Evolutionary conservation across 257 asterid species (phyloP).

Genomic region (Penstemon barbatus): DNA sequence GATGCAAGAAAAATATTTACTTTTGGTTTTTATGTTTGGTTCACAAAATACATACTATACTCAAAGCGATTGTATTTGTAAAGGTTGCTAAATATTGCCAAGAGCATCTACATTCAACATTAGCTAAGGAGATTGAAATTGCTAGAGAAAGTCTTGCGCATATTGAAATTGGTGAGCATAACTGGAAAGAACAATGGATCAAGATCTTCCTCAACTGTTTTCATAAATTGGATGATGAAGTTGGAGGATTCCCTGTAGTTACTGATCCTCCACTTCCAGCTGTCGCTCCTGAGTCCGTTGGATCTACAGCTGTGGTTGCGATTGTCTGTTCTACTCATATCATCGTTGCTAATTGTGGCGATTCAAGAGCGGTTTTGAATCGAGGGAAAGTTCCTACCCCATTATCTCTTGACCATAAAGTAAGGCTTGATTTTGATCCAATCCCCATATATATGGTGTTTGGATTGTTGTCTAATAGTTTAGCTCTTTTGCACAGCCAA

Average conservation of each 20-base stretch:
- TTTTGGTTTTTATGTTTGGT: background rate
- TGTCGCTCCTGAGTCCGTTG: slow-evolving; percentile 85
- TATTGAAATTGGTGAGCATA: slow-evolving; percentile 30
- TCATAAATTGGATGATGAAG: slow-evolving; percentile 70
- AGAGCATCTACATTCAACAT: slow-evolving; percentile 63
- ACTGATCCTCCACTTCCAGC: slow-evolving; percentile 30
- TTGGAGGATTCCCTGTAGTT: slow-evolving; percentile 50
- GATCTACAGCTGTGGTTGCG: slow-evolving; percentile 90
- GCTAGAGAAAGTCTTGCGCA: slow-evolving; percentile 33
- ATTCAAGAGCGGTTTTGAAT: slow-evolving; percentile 81
- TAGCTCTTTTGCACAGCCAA: slow-evolving; percentile 47
- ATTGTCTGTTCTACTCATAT: slow-evolving; percentile 65
- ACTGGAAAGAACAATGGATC: slow-evolving; percentile 64
- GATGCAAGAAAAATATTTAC: too few relatives aligned
- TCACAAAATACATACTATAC: background rate
- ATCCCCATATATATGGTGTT: background rate
- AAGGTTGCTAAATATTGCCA: slow-evolving; percentile 84
- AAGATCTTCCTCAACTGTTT: slow-evolving; percentile 62
- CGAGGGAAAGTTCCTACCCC: slow-evolving; percentile 70
- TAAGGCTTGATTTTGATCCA: slow-evolving; percentile 27
- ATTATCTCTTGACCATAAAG: slow-evolving; percentile 78
- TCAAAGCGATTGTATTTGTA: slow-evolving; percentile 8
- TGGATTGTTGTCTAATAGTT: background rate
- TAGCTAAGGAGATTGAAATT: slow-evolving; percentile 60
- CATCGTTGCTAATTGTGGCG: slow-evolving; percentile 91